Base-by-base conservation (phyloP, 2,329 filamentous ascomycete species). In the Aspergillus jensenii region DNA sequence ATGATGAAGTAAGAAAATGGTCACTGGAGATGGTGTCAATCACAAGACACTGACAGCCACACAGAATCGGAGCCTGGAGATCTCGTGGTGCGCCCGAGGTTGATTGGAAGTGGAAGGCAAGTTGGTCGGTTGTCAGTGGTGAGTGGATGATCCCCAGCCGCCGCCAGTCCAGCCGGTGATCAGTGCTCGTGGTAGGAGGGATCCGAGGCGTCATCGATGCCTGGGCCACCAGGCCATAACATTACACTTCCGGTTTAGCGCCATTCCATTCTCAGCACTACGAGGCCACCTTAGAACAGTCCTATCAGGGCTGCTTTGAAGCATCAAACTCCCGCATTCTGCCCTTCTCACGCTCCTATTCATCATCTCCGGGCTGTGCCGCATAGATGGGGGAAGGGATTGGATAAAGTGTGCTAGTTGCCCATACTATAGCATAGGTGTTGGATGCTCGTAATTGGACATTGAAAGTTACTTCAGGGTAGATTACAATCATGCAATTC, bases 401-500 rank as follows among this genome's bases (percentile, higher is more conserved):
- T 31, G 27, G 9, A 31, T 31, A 8, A 31, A 11, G 27, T 31
- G 27, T 31, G 27, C 9, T 8, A 31, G 8, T 31, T 31, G 9
- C 27, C 27, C 27, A 11, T 8, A 31, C 9, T 31, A 31, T 11
- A 31, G 27, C 27, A 11, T 31, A 9, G 27, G 27, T 31, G 27
- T 31, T 31, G 9, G 3, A 31, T 31, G 9, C 27, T 21, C 21
- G 21, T 31, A 31, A 9, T 31, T 31, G 9, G 27, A 31, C 27
- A 25, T 25, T 31, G 27, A 37, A n/a, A 37, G 4, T 3, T 31
- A 46, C 8, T 3, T 6, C 27, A 19, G 15, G 15, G 19, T n/a
- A 8, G 25, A 37, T 56, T 25, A 21, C 51, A 31, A 60, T 62
- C 59, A 59, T 65, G 58, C 45, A 57, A 55, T 61, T 65, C 62